Conservation (phyloP, 768 basidiomycete species). For the Xerocomellus intermedius region DNA sequence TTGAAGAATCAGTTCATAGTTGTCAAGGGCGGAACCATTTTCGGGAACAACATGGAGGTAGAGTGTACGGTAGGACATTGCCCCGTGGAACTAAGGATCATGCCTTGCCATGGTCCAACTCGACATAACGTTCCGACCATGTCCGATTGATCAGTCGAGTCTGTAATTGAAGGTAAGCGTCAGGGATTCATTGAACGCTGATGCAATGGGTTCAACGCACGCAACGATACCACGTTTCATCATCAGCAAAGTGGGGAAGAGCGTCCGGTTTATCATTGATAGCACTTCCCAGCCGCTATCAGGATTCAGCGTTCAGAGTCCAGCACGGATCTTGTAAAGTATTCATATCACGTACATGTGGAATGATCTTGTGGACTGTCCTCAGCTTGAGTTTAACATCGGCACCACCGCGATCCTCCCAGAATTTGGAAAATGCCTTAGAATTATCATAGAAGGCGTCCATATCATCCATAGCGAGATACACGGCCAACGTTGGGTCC, state of each 20-base stretch:
- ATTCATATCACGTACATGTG: conserved; percentile 35
- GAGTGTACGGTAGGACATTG: background rate
- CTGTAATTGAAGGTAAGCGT: conserved; percentile 2
- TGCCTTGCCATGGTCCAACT: conserved; percentile 13
- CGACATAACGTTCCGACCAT: conserved; percentile 29
- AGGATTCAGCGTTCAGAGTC: background rate
- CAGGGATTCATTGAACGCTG: background rate
- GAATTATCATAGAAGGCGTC: conserved; percentile 38
- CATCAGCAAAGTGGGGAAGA: conserved; percentile 35
- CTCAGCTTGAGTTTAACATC: conserved; percentile 21
- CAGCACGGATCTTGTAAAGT: background rate
- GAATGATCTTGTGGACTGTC: conserved; percentile 35
- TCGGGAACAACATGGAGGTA: background rate
- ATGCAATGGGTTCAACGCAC: conserved; percentile 16
- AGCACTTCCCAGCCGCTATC: conserved; percentile 35
- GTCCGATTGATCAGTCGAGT: conserved; percentile 19
- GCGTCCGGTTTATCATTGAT: conserved; percentile 24
- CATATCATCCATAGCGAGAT: conserved; percentile 10
- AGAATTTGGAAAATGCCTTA: conserved; percentile 34
- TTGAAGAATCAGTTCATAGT: background rate
- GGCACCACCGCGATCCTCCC: conserved; percentile 29
- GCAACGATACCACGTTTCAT: conserved; percentile 35
- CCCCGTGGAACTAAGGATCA: background rate
- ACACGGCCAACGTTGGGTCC: background rate
- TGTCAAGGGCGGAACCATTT: background rate